These are phyloP conservation scores for Kluyveromyces aestuarii DNA, from an alignment of 805 yeast species.

Conservation along the genomic window DNA sequence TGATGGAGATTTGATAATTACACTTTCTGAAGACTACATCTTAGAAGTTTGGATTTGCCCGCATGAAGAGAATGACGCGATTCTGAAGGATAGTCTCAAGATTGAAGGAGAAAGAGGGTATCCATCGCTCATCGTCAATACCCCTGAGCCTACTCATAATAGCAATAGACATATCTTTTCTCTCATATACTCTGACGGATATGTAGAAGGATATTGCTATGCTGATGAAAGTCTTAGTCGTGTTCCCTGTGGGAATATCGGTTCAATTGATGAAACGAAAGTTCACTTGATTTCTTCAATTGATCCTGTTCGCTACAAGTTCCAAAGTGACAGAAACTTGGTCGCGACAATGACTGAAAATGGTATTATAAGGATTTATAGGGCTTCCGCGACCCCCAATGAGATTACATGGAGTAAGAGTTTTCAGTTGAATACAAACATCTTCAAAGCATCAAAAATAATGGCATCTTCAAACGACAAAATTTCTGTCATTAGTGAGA, in stretches of 20 bases:
- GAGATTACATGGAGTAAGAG: slow-evolving; percentile 46
- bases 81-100: slow-evolving; percentile 10
- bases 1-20: slow-evolving; percentile 37
- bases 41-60: slow-evolving; percentile 58
- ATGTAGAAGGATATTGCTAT: slow-evolving; percentile 27
- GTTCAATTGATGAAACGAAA: slow-evolving; percentile 21
- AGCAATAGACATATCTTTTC: slow-evolving; percentile 38
- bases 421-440: slow-evolving; percentile 45
- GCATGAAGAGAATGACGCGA: slow-evolving; percentile 12
- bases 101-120: slow-evolving; percentile 4
- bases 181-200: slow-evolving; percentile 35
- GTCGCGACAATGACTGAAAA: slow-evolving; percentile 47
- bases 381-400: slow-evolving; percentile 27
- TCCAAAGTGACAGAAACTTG: slow-evolving; percentile 32
- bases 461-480: slow-evolving; percentile 72
- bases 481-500: slow-evolving; percentile 59
- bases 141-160: slow-evolving; percentile 28
- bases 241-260: slow-evolving; percentile 11
- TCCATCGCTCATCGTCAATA: slow-evolving; percentile 27
- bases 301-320: slow-evolving; percentile 49
- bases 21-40: slow-evolving; percentile 32
- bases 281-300: slow-evolving; percentile 44
- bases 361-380: slow-evolving; percentile 44
- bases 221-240: slow-evolving; percentile 27
- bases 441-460: slow-evolving; percentile 41